phyloP scores from a whole-genome alignment of 352 stramenopile genomes.

The Globisporangium yorkense region DNA sequence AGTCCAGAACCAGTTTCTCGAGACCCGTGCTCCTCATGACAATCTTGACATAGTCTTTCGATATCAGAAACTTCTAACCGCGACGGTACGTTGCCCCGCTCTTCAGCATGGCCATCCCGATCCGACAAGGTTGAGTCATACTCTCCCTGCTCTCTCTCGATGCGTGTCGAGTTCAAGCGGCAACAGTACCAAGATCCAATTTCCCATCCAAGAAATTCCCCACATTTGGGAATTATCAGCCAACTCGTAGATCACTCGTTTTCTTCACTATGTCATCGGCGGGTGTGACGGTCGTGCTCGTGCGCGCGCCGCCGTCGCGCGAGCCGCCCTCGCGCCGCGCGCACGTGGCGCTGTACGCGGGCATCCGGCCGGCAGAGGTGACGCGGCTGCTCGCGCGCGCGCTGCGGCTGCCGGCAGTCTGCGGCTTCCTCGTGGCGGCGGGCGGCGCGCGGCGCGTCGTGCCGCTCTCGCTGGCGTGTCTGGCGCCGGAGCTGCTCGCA shows the following conservation, averaged over 20 bases:
- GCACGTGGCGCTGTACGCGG: conserved; percentile 45
- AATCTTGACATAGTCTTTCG: no score
- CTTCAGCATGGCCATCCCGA: no score
- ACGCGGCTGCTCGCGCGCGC: conserved; percentile 29
- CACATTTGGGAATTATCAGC: no score
- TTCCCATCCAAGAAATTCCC: no score
- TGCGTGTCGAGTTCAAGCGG: no score
- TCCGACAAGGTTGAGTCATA: no score
- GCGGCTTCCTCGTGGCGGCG: conserved; percentile 32
- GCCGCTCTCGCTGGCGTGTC: conserved; percentile 54
- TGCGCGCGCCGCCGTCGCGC: conserved; percentile 5
- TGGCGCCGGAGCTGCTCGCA: conserved; percentile 36
- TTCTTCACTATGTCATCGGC: not conserved
- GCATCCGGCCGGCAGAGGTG: conserved; percentile 42
- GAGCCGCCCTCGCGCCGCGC: not conserved
- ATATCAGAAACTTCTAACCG: no score
- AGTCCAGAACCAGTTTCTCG: no score
- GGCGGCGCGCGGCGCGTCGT: conserved; percentile 24
- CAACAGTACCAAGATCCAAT: no score
- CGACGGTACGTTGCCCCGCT: no score
- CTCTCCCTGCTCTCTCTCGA: no score
- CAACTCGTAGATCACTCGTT: not conserved
- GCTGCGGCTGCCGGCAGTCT: conserved; percentile 19
- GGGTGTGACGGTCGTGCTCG: conserved; percentile 5
- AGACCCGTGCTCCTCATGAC: no score